Base-by-base conservation (phyloP, 768 basidiomycete species). In the Neoboletus magnificus region DNA sequence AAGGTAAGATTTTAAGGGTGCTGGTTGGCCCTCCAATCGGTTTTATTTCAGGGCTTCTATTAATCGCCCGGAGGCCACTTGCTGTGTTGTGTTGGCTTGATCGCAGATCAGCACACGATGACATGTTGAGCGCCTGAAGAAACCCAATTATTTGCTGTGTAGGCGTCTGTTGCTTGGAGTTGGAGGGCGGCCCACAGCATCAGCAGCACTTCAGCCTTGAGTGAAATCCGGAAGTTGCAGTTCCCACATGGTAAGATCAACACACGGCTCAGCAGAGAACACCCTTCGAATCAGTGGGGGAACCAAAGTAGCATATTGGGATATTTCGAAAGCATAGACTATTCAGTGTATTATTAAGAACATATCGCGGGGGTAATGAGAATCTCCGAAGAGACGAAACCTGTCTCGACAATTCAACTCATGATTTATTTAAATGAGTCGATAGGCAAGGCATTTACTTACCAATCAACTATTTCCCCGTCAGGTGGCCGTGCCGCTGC, bases 41-140 rank as follows among this genome's bases (percentile, higher is more conserved):
- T 10, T 13, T 22, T 11, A 15, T 33, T 27, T 40, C 1, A n/a
- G 29, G 20, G 1, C 29, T 44, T 16, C 15, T 6, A 44, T 42
- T 16, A 27, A n/a, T n/a, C 35, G 42, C 20, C 39, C 39, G 6
- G 33, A 4, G 42, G 44, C 56, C 61, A 52, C 54, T 48, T 58
- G 56, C 64, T 63, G 61, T 63, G 29, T 10, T 27, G 3, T 27
- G 41, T 45, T 47, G 52, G 41, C 7, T 29, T 25, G 42, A 33
- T 29, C 23, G 27, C 13, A 36, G 29, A 60, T 40, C 15, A 32
- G n/a, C 29, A 6, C 23, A 15, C 13, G 22, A 39, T 30, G 39
- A 20, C 6, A 48, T 22, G 16, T 15, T 32, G n/a, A 20, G 18
- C 20, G 36, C n/a, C 30, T 7, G 20, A 51, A 37, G 39, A 29